Evolutionary conservation across 78 protist genomes (phyloP).

Genomic region (Kipferlia bialata): DNA sequence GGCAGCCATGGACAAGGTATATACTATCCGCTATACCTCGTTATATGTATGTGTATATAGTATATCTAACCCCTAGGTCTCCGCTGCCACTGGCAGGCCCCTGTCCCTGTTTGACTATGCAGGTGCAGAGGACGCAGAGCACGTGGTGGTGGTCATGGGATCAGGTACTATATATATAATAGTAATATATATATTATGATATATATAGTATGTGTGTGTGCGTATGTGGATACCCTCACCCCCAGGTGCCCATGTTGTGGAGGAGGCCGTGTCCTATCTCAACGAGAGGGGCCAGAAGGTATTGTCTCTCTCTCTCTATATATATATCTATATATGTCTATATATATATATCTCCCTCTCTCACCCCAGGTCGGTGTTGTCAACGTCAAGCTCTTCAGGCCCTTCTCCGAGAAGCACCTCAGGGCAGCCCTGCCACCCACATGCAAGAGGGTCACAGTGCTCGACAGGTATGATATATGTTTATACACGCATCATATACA

Average conservation of each 20-base stretch:
- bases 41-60: no score
- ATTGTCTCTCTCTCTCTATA: no score
- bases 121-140: conserved; percentile 46
- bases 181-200: no score
- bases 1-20: conserved; percentile 31
- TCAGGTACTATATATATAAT: no score
- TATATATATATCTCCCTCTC: no score
- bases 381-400: conserved; percentile 48
- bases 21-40: no score
- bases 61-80: no score
- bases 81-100: conserved; percentile 27
- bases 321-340: no score
- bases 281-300: conserved; percentile 19
- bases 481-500: no score
- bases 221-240: no score
- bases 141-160: conserved; percentile 47
- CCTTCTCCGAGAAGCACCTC: conserved; percentile 27
- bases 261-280: conserved; percentile 24
- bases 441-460: conserved; percentile 30
- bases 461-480: conserved; percentile 38
- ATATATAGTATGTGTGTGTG: no score
- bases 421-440: conserved; percentile 38
- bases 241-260: conserved; percentile 14
- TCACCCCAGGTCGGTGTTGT: conserved; percentile 50
- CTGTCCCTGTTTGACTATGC: conserved; percentile 39